Conservation (phyloP, 2,329 filamentous ascomycete genomes). For the Venturia aucupariae region DNA sequence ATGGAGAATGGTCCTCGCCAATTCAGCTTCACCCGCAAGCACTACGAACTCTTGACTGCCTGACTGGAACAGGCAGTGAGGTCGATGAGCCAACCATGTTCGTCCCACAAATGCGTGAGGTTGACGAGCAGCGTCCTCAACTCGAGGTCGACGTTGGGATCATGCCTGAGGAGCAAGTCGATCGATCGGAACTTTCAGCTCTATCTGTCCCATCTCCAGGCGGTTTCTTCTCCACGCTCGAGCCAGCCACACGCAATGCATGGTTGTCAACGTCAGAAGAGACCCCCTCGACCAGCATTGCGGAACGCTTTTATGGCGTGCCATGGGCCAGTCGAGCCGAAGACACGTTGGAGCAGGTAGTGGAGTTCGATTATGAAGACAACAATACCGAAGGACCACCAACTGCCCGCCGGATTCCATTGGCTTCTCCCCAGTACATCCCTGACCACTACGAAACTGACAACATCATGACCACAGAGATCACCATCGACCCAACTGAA, state of each 20-base stretch:
- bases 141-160: constrained; percentile 47
- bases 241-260: constrained; percentile 64
- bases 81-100: constrained; percentile 32
- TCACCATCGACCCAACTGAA: constrained; percentile 36
- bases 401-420: constrained; percentile 50
- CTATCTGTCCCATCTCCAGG: constrained; percentile 86
- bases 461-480: not conserved
- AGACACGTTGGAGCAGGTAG: constrained; percentile 10
- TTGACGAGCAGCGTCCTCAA: constrained; percentile 42
- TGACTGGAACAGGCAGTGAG: constrained; percentile 18
- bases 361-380: constrained; percentile 29
- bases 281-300: constrained; percentile 78
- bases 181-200: constrained; percentile 61
- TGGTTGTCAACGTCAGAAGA: constrained; percentile 51
- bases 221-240: constrained; percentile 82
- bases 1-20: constrained; percentile 47
- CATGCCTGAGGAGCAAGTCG: constrained; percentile 18
- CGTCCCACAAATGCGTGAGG: constrained; percentile 54
- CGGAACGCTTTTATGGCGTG: constrained; percentile 80
- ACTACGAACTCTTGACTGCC: constrained; percentile 55
- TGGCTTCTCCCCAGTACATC: constrained; percentile 26
- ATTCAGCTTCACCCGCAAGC: constrained; percentile 65
- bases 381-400: constrained; percentile 56
- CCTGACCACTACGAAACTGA: not conserved
- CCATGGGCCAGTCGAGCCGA: constrained; percentile 52